These are phyloP conservation scores for Cucumis hystrix DNA, from an alignment of 306 rosid genomes.

Conservation along the genomic window DNA sequence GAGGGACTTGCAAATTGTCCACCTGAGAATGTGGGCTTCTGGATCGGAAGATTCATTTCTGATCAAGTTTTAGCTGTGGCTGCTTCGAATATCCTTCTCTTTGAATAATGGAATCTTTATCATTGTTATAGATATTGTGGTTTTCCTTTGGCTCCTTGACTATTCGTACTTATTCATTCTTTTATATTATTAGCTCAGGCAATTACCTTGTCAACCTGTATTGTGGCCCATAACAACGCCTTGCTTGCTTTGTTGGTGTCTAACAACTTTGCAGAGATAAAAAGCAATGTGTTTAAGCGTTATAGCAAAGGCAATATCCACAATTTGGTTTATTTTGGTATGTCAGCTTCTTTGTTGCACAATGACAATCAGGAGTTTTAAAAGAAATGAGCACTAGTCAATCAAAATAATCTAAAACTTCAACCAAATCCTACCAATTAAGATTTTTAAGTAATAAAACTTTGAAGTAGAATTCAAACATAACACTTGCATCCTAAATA, in stretches of 20 bases:
- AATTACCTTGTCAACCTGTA: slow-evolving; percentile 89
- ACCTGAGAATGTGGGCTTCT: slow-evolving; percentile 43
- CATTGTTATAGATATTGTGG: background rate
- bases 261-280: slow-evolving; percentile 94
- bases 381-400: background rate
- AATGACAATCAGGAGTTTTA: background rate
- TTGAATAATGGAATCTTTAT: background rate
- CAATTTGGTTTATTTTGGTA: slow-evolving; percentile 86
- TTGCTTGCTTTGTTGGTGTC: slow-evolving; percentile 89
- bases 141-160: slow-evolving; percentile 60
- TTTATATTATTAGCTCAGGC: slow-evolving; percentile 98
- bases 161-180: slow-evolving; percentile 61
- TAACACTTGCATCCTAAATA: background rate
- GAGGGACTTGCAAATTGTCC: slow-evolving; percentile 79
- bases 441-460: background rate
- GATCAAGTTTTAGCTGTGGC: slow-evolving; percentile 71
- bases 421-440: background rate
- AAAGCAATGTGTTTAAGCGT: slow-evolving; percentile 89
- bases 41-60: slow-evolving; percentile 75
- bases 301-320: slow-evolving; percentile 85
- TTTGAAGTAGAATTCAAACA: background rate
- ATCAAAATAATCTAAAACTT: background rate
- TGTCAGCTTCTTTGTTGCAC: slow-evolving; percentile 16
- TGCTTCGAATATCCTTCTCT: slow-evolving; percentile 87
- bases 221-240: slow-evolving; percentile 94